Evolutionary conservation across 768 basidiomycete species (phyloP), one percentile per base, ranked within the genome.

Genomic region (Mycena rebaudengoi): DNA sequence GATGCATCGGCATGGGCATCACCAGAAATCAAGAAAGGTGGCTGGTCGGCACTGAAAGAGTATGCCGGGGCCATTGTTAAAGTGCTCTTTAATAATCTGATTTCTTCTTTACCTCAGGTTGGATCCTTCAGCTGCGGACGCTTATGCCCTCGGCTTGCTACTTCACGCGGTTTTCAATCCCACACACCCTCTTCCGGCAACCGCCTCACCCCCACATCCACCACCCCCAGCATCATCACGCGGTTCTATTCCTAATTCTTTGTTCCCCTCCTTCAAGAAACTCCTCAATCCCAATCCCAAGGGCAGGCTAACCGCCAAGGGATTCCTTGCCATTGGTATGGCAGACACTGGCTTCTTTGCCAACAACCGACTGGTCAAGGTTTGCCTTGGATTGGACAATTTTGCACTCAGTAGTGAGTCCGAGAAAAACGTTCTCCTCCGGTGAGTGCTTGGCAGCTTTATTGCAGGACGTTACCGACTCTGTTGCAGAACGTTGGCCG

Each of bases 81-180:
- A 33, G 4, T 43, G 18, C 12, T 28, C 40, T 25, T 11, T 21
- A 28, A 23, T 16, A 44, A 52, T 25, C 29, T 35, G 40, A 56
- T 54, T 37, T 40, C 56, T 59, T 52, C 46, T 56, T 43, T 65
- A 20, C 23, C 35, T 10, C 49, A 88, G 86, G 25, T 71, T 79
- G 49, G 80, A 83, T 64, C 80, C 89, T 8, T 82, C 91, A 41
- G 87, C 87, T 12, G 84, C 90, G 60, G 98, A 99, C 76, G 86
- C 92, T 12, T 99, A 98, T 75, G 88, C 91, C 1, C 84, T 99
- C 10, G 96, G 95, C 18, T 80, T 99, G 10, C 85, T 99, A 51
- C 82, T 97, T 25, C 92, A 95, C 76, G 79, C 86, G 12, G 83
- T 95, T 16, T 99, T 98, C 83, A 99, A 98, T 75, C 93, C 94